Conservation (phyloP, 106 monocot genomes). For the Dendrobium huoshanense region DNA sequence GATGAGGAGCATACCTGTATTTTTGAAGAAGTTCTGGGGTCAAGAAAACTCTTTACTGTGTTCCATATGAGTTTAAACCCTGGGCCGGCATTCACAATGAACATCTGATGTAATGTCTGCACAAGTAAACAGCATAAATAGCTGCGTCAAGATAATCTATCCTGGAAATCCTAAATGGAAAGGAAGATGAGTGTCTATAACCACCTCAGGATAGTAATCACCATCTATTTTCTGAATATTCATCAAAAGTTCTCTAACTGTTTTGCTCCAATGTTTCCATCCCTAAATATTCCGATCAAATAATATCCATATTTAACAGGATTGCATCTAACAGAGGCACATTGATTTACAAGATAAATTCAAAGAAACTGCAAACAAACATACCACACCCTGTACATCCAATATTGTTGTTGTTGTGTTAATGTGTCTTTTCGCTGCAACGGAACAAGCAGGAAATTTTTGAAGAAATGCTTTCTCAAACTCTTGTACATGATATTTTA, state of each 20-base stretch:
- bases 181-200: not conserved
- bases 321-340: not conserved
- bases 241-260: conserved; percentile 61
- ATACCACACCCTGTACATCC: conserved; percentile 93
- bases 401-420: conserved; percentile 85
- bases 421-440: conserved; percentile 78
- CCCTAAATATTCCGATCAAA: conserved; percentile 33
- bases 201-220: conserved; percentile 91
- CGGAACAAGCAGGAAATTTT: conserved; percentile 87
- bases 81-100: conserved; percentile 89
- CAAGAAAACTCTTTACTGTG: conserved; percentile 86
- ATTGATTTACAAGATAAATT: not conserved
- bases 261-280: conserved; percentile 67
- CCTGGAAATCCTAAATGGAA: not conserved
- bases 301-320: not conserved
- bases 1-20: conserved; percentile 55
- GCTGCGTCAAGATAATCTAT: not conserved
- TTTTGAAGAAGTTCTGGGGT: conserved; percentile 80
- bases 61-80: conserved; percentile 95
- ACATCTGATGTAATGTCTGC: conserved; percentile 95
- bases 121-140: not conserved
- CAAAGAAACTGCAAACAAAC: conserved; percentile 6
- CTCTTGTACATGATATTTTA: conserved; percentile 96
- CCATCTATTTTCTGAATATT: conserved; percentile 89
- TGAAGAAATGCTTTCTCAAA: conserved; percentile 84